Evolutionary conservation across 1,284 basidiomycete species (phyloP), one percentile per base, ranked within the genome.

Genomic region (Peniophora sp.): DNA sequence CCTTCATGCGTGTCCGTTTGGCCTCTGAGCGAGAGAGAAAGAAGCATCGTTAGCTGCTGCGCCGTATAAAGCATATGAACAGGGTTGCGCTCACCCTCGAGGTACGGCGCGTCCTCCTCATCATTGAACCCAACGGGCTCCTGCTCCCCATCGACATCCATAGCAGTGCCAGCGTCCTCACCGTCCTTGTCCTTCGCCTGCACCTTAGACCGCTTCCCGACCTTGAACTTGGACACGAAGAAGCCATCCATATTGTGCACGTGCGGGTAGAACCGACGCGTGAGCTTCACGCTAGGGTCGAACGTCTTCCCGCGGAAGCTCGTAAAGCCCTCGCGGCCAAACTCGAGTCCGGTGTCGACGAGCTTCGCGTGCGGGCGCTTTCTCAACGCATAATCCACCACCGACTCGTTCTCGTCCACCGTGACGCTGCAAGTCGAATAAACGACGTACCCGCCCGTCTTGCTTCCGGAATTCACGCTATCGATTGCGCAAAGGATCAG

Each of bases 371-470:
- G 89, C n/a, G 95, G 89, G 34, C 97, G 81, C 69, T 99, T 98
- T 57, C 89, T 84, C 51, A 99, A 77, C n/a, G 97, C 97, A 63
- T 99, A 99, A 68, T 98, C 92, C 17, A 99, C 92, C 16, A 99
- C 96, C 3, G 92, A 85, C 69, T 99, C 97, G 73, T 99, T 95
- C 73, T 99, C 97, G 62, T 99, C 97, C 2, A 97, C 90, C 3
- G 90, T 97, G 45, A 99, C 93, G 6, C 95, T 98, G 67, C 97
- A 99, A 0, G 97, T 99, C 50, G 95, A 98, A 73, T 99, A 99
- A 53, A 99, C 96, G 58, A 99, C 74, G 67, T 89, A 95, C 22
- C 94, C 96, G 12, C 97, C 97, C 0, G 91, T 92, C 59, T 89
- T 83, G 2, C 93, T 96, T 52, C 86, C 83, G 10, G 95, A 83